These are phyloP conservation scores for Sphagnum magellanicum DNA, from an alignment of 228 moss, liverwort and hornwort genomes.

Conservation along the genomic window DNA sequence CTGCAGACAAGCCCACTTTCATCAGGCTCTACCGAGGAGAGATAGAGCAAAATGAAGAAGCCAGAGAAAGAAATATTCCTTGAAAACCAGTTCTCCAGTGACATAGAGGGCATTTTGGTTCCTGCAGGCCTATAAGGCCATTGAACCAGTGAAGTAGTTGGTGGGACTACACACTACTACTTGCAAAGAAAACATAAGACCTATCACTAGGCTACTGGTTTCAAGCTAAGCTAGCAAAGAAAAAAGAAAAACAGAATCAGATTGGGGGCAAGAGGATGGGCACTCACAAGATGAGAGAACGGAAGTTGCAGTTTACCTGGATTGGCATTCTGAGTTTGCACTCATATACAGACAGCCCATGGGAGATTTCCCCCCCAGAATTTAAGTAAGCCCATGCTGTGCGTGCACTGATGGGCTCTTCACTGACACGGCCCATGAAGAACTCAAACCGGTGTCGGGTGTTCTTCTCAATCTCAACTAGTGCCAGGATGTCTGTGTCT, in stretches of 20 bases:
- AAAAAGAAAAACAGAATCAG: neutral
- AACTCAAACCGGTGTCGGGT: conserved; percentile 99
- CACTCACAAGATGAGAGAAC: neutral
- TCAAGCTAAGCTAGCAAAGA: too few relatives aligned
- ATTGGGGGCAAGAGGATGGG: neutral
- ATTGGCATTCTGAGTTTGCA: conserved; percentile 84
- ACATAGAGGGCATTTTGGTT: neutral
- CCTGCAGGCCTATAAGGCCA: too few relatives aligned
- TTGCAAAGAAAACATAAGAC: too few relatives aligned
- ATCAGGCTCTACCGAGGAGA: neutral
- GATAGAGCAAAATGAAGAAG: neutral
- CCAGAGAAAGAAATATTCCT: neutral
- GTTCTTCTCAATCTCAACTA: conserved; percentile 98
- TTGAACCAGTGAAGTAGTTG: neutral
- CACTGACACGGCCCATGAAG: conserved; percentile 92
- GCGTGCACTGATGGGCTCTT: conserved; percentile 91
- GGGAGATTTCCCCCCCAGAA: conserved; percentile 93
- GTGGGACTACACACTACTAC: neutral
- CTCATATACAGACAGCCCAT: conserved; percentile 97
- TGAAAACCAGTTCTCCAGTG: neutral
- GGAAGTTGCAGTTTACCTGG: conserved; percentile 37
- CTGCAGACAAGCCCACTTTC: neutral
- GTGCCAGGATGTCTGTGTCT: conserved; percentile 94
- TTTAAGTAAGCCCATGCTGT: conserved; percentile 84
- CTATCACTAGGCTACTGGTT: too few relatives aligned